Evolutionary conservation across 176 grass and related monocot genomes (phyloP), one percentile per base, ranked within the genome.

Genomic region (Lolium rigidum): DNA sequence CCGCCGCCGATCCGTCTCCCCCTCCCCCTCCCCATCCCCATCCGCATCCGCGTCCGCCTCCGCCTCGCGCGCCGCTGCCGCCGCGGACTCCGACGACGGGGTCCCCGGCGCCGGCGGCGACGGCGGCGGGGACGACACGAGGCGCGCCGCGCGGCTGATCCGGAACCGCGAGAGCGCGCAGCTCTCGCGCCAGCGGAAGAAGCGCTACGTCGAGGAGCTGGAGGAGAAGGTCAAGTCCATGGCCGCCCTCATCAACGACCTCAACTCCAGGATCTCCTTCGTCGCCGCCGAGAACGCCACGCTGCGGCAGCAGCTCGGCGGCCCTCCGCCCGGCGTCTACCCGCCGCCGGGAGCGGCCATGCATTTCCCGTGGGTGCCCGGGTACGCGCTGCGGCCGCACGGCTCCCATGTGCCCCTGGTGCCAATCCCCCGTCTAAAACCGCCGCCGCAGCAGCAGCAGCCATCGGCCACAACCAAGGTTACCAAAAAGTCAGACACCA

Each of bases 141-240:
- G 95, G 75, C 90, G 86, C 4, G 86, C 76, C 22, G 90, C 92
- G 35, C 88, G 97, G 83, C 87, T 99, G 92, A 85, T 93, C 80
- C 88, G 97, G 54, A 99, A 99, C 77, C 88, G 94, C 1, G 97
- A 96, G 87, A 99, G 97, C 75, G 97, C 97, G 15, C 97, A 99
- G 59, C 94, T 99, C 8, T 99, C 97, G 1, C 82, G 97, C 77
- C 97, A 99, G 84, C 89, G 97, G 85, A 99, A 95, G 92, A 99
- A 96, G 83, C 87, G 88, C 3, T 92, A 96, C 70, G 89, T 96
- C 4, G 97, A 95, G 82, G 97, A 96, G 84, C 83, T 99, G 57
- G 94, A 99, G 85, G 90, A 96, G 16, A 99, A 99, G 84, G 93
- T 99, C 62, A 94, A 91, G 66, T 88, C 92, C 28, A 94, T 99